These are phyloP conservation scores for Daedaleopsis nitida DNA, from an alignment of 768 basidiomycete species.

Conservation along the genomic window DNA sequence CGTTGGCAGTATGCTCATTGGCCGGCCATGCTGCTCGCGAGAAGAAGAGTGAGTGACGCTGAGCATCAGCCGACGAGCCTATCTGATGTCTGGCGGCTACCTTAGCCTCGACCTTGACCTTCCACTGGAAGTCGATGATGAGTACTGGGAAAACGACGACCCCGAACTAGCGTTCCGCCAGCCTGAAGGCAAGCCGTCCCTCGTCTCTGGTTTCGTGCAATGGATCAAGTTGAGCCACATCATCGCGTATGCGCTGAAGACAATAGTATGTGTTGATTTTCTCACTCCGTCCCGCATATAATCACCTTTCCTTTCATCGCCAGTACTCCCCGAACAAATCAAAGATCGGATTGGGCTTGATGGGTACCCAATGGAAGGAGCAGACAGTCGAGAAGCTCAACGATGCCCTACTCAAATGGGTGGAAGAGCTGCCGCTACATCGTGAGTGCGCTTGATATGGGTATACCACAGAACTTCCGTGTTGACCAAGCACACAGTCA, in stretches of 20 bases:
- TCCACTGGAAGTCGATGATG: conserved; percentile 58
- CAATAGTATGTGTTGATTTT: conserved; percentile 38
- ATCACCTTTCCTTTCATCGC: not conserved
- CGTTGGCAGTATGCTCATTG: conserved; percentile 51
- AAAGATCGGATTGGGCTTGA: conserved; percentile 27
- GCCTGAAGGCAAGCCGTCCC: conserved; percentile 44
- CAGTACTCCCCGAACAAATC: conserved; percentile 69
- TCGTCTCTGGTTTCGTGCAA: conserved; percentile 42
- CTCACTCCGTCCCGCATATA: not conserved
- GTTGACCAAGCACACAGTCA: conserved; percentile 28
- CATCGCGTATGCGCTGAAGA: conserved; percentile 44
- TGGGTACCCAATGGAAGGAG: conserved; percentile 30
- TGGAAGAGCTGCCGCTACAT: conserved; percentile 31
- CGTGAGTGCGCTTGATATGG: conserved; percentile 20
- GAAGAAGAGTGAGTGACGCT: conserved; percentile 61
- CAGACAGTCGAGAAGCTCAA: conserved; percentile 47
- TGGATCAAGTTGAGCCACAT: conserved; percentile 50
- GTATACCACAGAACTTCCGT: too few species aligned
- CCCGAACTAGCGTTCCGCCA: conserved; percentile 46
- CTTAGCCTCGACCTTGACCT: conserved; percentile 55
- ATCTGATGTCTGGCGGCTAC: conserved; percentile 41
- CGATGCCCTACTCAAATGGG: conserved; percentile 42
- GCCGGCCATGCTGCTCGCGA: conserved; percentile 55
- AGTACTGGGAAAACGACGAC: conserved; percentile 51
- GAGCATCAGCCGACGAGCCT: conserved; percentile 16